Evolutionary conservation across 306 rosid genomes (phyloP), one percentile per base, ranked within the genome.

Genomic region (Geum urbanum): DNA sequence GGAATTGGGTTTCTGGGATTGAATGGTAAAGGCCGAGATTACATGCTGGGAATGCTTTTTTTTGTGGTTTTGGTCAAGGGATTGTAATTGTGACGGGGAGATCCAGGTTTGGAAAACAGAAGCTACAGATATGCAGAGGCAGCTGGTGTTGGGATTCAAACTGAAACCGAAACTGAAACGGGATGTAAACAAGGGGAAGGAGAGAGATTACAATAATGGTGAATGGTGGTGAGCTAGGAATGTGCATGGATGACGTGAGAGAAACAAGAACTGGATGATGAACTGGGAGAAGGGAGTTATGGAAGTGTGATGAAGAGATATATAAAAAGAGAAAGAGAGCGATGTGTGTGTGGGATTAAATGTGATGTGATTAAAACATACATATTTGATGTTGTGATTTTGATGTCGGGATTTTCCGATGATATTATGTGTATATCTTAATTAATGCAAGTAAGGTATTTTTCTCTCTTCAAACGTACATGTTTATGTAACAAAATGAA

Each of bases 21-120:
- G 24, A 12, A 4, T 15, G 19, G 54, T 41, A 51, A 43, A 24
- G 44, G 9, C 54, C 8, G 6, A 12, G 54, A 43, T 70, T 70
- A 70, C 74, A 70, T 70, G 43, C 52, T 44, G 65, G 43, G 15
- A 56, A 70, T 41, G 54, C 8, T 56, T 70, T 70, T 27, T 70
- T 70, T 70, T 55, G 65, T 54, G 64, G 32, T 55, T 15, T 56
- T 55, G 1, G 32, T 68, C 18, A 66, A 56, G 61, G 63, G 9
- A 66, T 43, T 47, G 0, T 5, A 11, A 10, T 9, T 58, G 47
- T 55, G 44, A 46, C 2, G 11, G 24, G 15, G 16, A 59, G 54
- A 52, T 65, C 70, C 43, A 74, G 59, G 48, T 15, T 48, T 16
- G 48, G 51, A 59, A 32, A 70, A 20, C 43, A 15, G 43, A 32